Evolutionary conservation across 2,329 filamentous ascomycete genomes (phyloP).

Genomic region (Xylaria sp.): DNA sequence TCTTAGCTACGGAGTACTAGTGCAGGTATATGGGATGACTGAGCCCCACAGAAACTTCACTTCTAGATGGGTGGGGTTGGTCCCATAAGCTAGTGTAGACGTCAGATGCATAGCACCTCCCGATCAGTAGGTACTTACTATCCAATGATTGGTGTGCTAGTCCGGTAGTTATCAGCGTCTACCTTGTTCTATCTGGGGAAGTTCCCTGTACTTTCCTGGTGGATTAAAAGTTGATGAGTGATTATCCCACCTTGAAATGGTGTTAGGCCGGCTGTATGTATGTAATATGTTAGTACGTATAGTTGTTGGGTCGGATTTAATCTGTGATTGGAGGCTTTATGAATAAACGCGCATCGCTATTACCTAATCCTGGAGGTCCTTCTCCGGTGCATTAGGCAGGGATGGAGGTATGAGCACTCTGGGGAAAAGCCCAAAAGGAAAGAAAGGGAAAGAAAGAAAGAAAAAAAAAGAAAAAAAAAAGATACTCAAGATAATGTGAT

Average conservation of each 20-base stretch:
- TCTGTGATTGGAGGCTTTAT: not conserved
- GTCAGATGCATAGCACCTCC: slow-evolving; percentile 11
- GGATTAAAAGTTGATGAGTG: not conserved
- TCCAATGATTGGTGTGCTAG: slow-evolving; percentile 16
- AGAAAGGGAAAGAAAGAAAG: too few relatives aligned
- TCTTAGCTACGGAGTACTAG: too few relatives aligned
- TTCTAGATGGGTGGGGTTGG: not conserved
- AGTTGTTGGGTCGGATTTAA: not conserved
- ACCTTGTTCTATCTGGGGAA: slow-evolving; percentile 4
- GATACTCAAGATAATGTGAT: not conserved
- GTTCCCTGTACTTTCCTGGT: not conserved
- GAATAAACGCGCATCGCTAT: not conserved
- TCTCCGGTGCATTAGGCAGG: not conserved
- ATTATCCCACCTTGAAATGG: not conserved
- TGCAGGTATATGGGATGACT: not conserved
- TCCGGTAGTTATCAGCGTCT: slow-evolving; percentile 1
- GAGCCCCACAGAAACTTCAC: slow-evolving; percentile 1
- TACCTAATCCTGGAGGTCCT: not conserved
- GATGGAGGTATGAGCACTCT: not conserved
- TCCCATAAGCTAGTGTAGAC: not conserved
- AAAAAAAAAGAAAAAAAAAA: not conserved
- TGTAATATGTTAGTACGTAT: too few relatives aligned
- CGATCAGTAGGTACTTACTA: too few relatives aligned
- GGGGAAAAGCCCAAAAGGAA: not conserved
- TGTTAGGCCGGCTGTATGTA: not conserved